Conservation (phyloP, 257 asterid species). For the Rhazya stricta region DNA sequence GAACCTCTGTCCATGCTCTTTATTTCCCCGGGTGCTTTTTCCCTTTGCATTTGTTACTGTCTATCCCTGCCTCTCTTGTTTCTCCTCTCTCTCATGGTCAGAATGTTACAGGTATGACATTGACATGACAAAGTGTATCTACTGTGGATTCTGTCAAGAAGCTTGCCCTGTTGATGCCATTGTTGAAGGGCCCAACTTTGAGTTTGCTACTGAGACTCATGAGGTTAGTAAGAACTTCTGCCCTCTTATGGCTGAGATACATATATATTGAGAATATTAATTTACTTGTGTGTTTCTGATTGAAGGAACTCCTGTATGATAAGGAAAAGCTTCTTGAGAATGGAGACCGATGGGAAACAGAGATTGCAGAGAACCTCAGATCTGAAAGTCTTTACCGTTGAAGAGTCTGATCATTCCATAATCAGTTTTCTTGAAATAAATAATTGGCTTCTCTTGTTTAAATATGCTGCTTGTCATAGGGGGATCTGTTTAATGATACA, state of each 20-base stretch:
- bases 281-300: conserved; percentile 12
- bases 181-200: conserved; percentile 96
- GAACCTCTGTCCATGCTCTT: neutral
- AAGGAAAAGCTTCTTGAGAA: conserved; percentile 93
- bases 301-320: conserved; percentile 85
- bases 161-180: conserved; percentile 98
- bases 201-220: conserved; percentile 88
- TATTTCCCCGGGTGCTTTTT: neutral
- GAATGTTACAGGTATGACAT: conserved; percentile 64
- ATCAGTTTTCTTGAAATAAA: neutral
- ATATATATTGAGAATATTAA: neutral
- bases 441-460: neutral
- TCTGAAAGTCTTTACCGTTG: conserved; percentile 90
- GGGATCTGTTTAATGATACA: neutral
- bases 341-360: conserved; percentile 95
- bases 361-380: conserved; percentile 89
- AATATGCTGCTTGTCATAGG: neutral
- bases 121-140: conserved; percentile 95
- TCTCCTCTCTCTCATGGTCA: conserved; percentile 1
- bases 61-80: neutral
- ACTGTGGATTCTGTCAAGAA: conserved; percentile 97
- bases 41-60: neutral
- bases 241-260: neutral
- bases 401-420: conserved; percentile 8
- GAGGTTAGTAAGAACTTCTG: conserved; percentile 47